Base-by-base conservation (phyloP, 164 flowering plant species). In the Chimonanthus praecox region DNA sequence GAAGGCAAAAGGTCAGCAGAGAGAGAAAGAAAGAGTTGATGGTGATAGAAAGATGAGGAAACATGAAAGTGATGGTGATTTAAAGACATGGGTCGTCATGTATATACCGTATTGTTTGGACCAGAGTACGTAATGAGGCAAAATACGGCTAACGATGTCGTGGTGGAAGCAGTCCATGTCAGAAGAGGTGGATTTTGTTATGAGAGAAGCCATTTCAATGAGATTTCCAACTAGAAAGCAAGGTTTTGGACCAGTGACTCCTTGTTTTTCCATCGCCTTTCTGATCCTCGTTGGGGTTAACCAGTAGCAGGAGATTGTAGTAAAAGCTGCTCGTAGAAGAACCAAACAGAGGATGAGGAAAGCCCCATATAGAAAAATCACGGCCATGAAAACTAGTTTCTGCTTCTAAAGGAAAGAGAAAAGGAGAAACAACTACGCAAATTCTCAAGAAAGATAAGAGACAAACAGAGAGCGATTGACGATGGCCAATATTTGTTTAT, bases 231-330 rank as follows among this genome's bases (percentile, higher is more conserved):
- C 80, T 1, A 94, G 83, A 71, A 85, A 87, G 44, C 87, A 85
- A 15, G 97, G 93, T 76, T 88, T 85, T 2, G 99, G 99, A 76
- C 99, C 99, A 87, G 80, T 75, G 75, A 94, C 92, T n/a, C 98
- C 98, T 92, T 94, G 99, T 78, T 72, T 86, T 48, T 83, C 89
- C 99, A 94, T 94, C n/a, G 80, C 74, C 58, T 80, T 88, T 82
- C 72, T 84, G 85, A 94, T 94, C 75, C 96, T 89, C 82, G 85
- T 85, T 2, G 99, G 99, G 16, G 82, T 89, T 4, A 86, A 21
- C 80, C 79, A 89, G 86, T 94, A 94, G 74, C 86, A 89, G 47
- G 86, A 81, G 61, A 92, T 50, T 50, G 87, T 84, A 1, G 20
- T 54, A 15, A 21, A 44, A 60, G 10, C 46, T 3, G 49, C 71